A percentile compares a stretch with the other conserved stretches of the same genome.
Conservation (phyloP, 1,284 basidiomycete genomes). For the Erythrobasidium hasegawianum region DNA sequence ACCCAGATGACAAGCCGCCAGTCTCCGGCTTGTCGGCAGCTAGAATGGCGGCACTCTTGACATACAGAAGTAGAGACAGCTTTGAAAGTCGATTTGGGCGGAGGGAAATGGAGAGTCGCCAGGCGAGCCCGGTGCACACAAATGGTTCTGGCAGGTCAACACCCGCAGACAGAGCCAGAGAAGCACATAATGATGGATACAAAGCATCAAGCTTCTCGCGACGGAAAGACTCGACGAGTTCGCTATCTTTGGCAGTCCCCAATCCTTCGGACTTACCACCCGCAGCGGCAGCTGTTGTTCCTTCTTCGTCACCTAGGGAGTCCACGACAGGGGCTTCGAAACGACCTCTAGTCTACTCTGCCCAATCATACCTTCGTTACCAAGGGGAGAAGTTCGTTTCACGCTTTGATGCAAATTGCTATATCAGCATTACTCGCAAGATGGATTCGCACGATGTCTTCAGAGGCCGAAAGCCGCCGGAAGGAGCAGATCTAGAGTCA, state of each 20-base stretch:
- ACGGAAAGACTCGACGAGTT: constrained; percentile 22
- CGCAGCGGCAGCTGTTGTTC: not conserved
- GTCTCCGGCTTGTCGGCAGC: constrained; percentile 82
- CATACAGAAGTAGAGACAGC: constrained; percentile 85
- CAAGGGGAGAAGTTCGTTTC: constrained; percentile 94
- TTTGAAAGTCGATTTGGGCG: constrained; percentile 91
- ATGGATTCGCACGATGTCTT: constrained; percentile 92
- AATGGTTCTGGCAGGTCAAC: constrained; percentile 37
- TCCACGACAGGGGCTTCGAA: constrained; percentile 37
- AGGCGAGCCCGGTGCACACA: constrained; percentile 9
- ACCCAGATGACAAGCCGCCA: constrained; percentile 63
- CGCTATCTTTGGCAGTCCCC: constrained; percentile 31
- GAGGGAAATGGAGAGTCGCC: constrained; percentile 53
- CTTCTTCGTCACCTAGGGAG: constrained; percentile 4
- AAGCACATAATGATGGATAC: constrained; percentile 80
- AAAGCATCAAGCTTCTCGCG: constrained; percentile 42
- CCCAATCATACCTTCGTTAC: constrained; percentile 92
- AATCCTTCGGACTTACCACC: constrained; percentile 8
- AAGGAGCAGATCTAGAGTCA: constrained; percentile 11
- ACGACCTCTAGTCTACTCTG: constrained; percentile 68
- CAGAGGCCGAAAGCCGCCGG: constrained; percentile 48
- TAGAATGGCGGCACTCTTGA: constrained; percentile 90
- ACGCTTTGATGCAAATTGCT: constrained; percentile 93
- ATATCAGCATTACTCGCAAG: constrained; percentile 95
- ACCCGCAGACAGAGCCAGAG: constrained; percentile 58